Base-by-base conservation (phyloP, 371 early-diverging fungal genomes). In the Mucor plumbeus region DNA sequence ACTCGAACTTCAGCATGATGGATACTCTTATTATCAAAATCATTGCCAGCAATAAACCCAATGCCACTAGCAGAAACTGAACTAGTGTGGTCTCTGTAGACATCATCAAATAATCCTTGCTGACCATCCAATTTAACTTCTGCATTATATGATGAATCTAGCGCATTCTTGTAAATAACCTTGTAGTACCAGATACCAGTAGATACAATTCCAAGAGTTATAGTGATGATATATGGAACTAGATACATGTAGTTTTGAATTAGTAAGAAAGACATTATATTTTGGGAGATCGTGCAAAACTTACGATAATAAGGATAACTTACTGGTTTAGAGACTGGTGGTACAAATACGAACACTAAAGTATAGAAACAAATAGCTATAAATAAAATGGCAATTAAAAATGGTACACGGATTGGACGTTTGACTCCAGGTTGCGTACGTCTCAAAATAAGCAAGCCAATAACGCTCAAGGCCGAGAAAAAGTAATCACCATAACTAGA, bases 241-340 rank as follows among this genome's bases (percentile, higher is more conserved):
- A 48, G 35, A n/a, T 5, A 26, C 39, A 21, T 21, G 40, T 3
- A 31, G 39, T 19, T 26, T 9, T 40, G 14, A 17, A 53, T 57
- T 3, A 19, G 14, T 13, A 33, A 44, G 14, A 13, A 14, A 38
- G 15, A 34, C 3, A 21, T 19, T 0, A 43, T 35, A 8, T 19
- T 5, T 4, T 7, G 26, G 0, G 1, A 7, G n/a, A 7, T 7
- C 3, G 8, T 13, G 13, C 15, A 13, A 26, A 26, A 67, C 70
- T 65, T 63, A 73, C 73, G 57, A 36, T 58, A 73, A 47, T 73
- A 73, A 11, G 73, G 73, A 63, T 70, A 73, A 31, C 57, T 63
- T 17, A 35, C 17, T 10, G 70, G 57, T 10, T 36, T 63, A n/a
- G 65, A 59, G 6, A 11, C 43, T 8, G 73, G 73, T n/a, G 73